phyloP scores from a whole-genome alignment of 768 basidiomycete genomes.

The Phallus indusiatus region DNA sequence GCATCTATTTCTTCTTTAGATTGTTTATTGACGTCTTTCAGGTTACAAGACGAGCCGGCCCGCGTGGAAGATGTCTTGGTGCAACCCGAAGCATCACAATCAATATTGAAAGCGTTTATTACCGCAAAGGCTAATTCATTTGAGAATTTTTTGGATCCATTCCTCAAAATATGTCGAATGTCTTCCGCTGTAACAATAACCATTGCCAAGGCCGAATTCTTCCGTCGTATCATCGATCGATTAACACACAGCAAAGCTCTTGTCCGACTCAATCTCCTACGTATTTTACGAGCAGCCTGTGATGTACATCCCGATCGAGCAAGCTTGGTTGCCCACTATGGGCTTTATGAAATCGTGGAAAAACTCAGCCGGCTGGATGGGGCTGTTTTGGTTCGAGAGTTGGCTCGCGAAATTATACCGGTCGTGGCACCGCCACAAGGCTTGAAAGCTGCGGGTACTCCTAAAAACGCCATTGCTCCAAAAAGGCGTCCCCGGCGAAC shows the following conservation, averaged over 20 bases:
- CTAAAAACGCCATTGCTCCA: conserved; percentile 41
- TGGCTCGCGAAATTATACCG: conserved; percentile 80
- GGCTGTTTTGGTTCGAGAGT: conserved; percentile 82
- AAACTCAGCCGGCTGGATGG: conserved; percentile 76
- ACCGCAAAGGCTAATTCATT: conserved; percentile 82
- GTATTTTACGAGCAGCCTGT: conserved; percentile 75
- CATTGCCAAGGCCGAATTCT: conserved; percentile 74
- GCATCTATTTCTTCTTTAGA: conserved; percentile 14
- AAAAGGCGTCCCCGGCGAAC: conserved; percentile 49
- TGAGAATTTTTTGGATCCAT: conserved; percentile 85
- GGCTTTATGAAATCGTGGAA: conserved; percentile 71
- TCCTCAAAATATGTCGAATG: conserved; percentile 83
- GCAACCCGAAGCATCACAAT: conserved; percentile 53
- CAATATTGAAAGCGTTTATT: conserved; percentile 71
- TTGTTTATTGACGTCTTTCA: conserved; percentile 20
- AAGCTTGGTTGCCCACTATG: conserved; percentile 73
- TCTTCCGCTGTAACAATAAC: conserved; percentile 66
- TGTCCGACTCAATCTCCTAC: conserved; percentile 81
- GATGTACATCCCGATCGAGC: conserved; percentile 84
- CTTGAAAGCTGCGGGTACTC: conserved; percentile 7
- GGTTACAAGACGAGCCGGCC: conserved; percentile 92
- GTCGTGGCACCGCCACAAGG: conserved; percentile 51
- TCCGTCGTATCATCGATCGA: conserved; percentile 79
- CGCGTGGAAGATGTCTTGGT: conserved; percentile 85
- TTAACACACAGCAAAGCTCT: conserved; percentile 74